Percentiles rank a stretch among this genome's conserved stretches.
Conservation (phyloP, 177 flowering plant species). For the Vitis hybrid region DNA sequence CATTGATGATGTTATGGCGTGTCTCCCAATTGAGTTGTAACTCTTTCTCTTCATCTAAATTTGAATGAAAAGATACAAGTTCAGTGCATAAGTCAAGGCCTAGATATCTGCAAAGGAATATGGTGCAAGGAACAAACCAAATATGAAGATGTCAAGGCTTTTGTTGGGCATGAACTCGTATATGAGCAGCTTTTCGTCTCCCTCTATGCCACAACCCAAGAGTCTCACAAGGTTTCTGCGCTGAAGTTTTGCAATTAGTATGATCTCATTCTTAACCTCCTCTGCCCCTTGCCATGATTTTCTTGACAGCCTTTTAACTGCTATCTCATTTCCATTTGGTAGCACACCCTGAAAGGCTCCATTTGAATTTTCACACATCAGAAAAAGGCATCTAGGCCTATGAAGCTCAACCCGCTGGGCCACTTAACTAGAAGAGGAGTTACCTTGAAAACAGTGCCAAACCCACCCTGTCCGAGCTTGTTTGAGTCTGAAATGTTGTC, state of each 20-base stretch:
- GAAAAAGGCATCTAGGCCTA: constrained; percentile 25
- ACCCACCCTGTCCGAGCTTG: no score
- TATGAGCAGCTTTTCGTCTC: background rate
- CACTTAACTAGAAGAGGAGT: no score
- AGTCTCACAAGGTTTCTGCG: no score
- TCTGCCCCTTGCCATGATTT: no score
- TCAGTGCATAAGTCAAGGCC: background rate
- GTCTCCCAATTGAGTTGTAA: background rate
- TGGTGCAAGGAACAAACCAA: background rate
- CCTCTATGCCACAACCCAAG: background rate
- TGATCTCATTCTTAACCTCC: no score
- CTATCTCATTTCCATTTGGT: background rate
- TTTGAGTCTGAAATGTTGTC: no score
- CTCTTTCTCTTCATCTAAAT: background rate
- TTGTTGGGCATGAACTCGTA: background rate
- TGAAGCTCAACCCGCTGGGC: constrained; percentile 44
- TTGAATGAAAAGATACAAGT: no score
- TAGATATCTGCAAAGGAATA: background rate
- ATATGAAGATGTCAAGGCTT: no score
- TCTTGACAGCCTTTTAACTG: background rate
- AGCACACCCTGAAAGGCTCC: background rate
- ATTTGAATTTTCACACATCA: no score
- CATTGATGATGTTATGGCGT: background rate
- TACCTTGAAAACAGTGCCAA: no score
- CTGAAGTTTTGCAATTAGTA: no score